Base-by-base conservation (phyloP, 352 stramenopile species). In the Phytophthora pini region DNA sequence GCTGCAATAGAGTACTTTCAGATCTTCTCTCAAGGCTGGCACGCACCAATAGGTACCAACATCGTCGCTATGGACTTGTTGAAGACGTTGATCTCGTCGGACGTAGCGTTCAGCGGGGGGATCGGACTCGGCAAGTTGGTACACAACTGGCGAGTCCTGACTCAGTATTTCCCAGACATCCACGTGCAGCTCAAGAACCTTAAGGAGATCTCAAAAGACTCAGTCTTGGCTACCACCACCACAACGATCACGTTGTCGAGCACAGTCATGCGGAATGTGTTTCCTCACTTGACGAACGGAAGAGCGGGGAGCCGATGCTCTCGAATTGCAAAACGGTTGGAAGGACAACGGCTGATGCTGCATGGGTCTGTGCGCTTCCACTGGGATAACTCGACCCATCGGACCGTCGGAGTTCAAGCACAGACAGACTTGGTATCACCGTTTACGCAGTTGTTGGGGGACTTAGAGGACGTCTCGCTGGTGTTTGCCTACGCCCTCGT, bases 351-450 rank as follows among this genome's bases (percentile, higher is more conserved):
- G 8, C 15, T 58, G 3, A 24, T 20, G 1, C 47, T 58, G 36
- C 24, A 27, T 20, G 38, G 51, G 5, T 49, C 51, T 15, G 38
- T 58, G 13, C 11, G 32, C 11, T 58, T 58, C 32, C 5, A 26
- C 4, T 58, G 51, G 51, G 51, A 58, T 15, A 41, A 20, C 9
- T 5, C 5, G 5, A 49, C 11, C 4, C 2, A 4, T 17, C 38
- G 38, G 12, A 12, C 45, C 9, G 32, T 56, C 5, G 5, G n/a
- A 32, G 0, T 58, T 7, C 24, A 58, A 6, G 32, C 36, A 2
- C 38, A 49, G n/a, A 11, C 51, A 10, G 51, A 58, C 32, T 38
- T 52, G 31, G 12, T 52, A 7, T 13, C 54, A 4, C 43, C 54
- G 5, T 39, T 53, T 22, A 20, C 45, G 11, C 20, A 15, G 5